Evolutionary conservation across 768 basidiomycete genomes (phyloP), one percentile per base, ranked within the genome.

Genomic region (Pleurotus eryngii): DNA sequence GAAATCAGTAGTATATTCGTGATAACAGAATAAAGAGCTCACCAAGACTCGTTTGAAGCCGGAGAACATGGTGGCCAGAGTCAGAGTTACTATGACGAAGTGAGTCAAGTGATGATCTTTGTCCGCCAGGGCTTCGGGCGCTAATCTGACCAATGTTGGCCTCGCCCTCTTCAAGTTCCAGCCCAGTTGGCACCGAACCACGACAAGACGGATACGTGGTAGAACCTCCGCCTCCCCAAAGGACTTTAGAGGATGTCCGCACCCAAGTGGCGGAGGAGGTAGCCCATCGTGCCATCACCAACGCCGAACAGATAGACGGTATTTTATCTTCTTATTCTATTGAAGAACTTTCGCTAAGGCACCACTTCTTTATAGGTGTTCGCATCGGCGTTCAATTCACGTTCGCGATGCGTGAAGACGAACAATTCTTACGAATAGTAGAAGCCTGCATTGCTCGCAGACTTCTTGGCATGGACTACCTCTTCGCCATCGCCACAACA

Each of bases 351-450:
- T 53, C 35, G 26, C 26, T 14, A 7, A 48, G n/a, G n/a, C 6
- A 14, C 58, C 22, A n/a, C 38, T 18, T 55, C 49, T 48, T 46
- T 57, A 4, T 43, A 78, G 78, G 74, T 45, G 78, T 81, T 12
- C 78, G 80, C 51, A 74, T 86, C 49, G 84, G 84, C 39, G 85
- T 91, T 14, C 70, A 79, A 50, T 69, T 86, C 18, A 83, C 84
- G 11, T 77, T 87, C 56, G 78, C 86, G 0, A 83, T 81, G 58
- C 70, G 67, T 22, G 75, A 84, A 55, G 84, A 86, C 54, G 77
- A 81, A 37, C 63, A 71, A 39, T 89, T 88, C 67, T 70, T 90
- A 12, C 71, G 76, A 14, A 74, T 73, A 57, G 77, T 91, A 24
- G 84, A 85, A 9, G 68, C 70, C 11, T 67, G 74, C 27, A 70